Evolutionary conservation across 257 asterid genomes (phyloP), one percentile per base, ranked within the genome.

Genomic region (Solanum boliviense): DNA sequence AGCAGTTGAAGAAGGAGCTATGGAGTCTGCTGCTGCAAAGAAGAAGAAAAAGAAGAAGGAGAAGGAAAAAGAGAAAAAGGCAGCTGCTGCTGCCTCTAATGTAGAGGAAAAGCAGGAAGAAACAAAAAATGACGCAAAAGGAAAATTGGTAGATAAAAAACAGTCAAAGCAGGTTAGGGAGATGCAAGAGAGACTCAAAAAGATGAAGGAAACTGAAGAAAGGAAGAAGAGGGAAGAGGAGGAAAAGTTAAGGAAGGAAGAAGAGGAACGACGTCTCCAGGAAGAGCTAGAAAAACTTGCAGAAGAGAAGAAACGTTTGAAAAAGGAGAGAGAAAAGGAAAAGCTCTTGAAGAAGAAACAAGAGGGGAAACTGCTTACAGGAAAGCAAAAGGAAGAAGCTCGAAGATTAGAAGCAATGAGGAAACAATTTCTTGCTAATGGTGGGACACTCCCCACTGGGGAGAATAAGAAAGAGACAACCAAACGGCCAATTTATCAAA

Each of bases 301-400:
- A 70, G 99, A 96, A 92, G 99, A 95, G 94, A 97, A 88, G 87
- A 97, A 94, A 88, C 96, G 99, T 86, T 88, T 93, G 89, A 96
- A 95, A 92, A 97, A 96, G 89, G 99, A 97, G 89, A 94, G 84
- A 88, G 99, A 96, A 84, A 97, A 95, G 92, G 99, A 94, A 90
- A 97, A 96, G 89, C 90, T 94, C 60, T 88, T 89, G 91, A 95
- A 93, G 95, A 96, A 95, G 92, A 97, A 94, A 89, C 96, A 76
- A 90, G 99, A 97, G 79, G 99, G 99, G 70, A 97, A 91, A 89
- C 92, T 93, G 73, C 91, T 95, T 70, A 96, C 99, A 0, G 98
- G 93, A 86, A 97, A 93, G 92, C 98, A 97, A 89, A 97, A 94
- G 94, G 98, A 96, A 90, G 99, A 95, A 91, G 98, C 98, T 89